These are phyloP conservation scores for Diaporthe citriasiana DNA, from an alignment of 2,329 filamentous ascomycete genomes.

Conservation along the genomic window DNA sequence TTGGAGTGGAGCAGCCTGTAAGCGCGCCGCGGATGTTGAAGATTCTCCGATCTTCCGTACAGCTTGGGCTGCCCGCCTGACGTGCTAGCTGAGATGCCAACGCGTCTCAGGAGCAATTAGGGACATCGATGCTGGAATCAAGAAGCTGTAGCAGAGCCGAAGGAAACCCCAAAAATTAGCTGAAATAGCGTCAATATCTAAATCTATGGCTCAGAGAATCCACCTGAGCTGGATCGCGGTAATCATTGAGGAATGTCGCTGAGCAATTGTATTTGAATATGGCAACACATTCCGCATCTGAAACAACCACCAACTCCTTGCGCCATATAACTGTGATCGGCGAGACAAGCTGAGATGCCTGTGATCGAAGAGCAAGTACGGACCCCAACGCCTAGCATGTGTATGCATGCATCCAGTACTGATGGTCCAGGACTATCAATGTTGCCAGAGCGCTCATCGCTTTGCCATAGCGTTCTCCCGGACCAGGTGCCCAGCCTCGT, in stretches of 20 bases:
- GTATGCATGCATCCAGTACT: neutral
- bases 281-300: neutral
- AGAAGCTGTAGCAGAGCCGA: neutral
- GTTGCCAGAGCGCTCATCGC: neutral
- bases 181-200: neutral
- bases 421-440: neutral
- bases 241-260: neutral
- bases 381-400: slow-evolving; percentile 5
- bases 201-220: neutral
- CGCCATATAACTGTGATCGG: neutral
- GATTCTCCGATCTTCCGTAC: slow-evolving; percentile 17
- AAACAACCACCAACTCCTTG: neutral
- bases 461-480: slow-evolving; percentile 17
- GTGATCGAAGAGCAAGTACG: neutral
- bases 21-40: neutral
- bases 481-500: slow-evolving; percentile 50
- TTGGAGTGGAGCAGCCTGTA: neutral
- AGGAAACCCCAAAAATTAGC: neutral
- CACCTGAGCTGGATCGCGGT: neutral
- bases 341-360: neutral
- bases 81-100: neutral
- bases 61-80: neutral
- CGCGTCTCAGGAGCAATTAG: too few relatives aligned
- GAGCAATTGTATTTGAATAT: neutral
- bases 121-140: neutral